phyloP scores from a whole-genome alignment of 768 basidiomycete species.

The Chalciporus piperatus region DNA sequence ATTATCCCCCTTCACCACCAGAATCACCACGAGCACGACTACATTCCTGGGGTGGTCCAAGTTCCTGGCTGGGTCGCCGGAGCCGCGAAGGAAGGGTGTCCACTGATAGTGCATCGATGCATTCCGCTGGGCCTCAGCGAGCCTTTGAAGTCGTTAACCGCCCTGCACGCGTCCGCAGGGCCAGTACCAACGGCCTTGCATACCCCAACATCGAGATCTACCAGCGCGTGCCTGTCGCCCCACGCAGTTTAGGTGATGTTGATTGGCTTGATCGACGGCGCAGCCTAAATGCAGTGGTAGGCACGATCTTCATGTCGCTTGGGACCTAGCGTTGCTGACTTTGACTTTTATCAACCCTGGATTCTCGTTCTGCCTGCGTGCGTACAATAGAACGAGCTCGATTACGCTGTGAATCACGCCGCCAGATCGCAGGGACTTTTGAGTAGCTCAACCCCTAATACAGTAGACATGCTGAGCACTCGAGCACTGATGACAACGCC shows the following conservation, averaged over 20 bases:
- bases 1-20: conserved; percentile 30
- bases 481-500: conserved; percentile 34
- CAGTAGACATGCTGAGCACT: conserved; percentile 47
- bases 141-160: conserved; percentile 52
- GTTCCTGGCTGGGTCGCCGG: conserved; percentile 35
- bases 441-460: conserved; percentile 47
- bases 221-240: conserved; percentile 43
- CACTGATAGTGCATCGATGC: conserved; percentile 38
- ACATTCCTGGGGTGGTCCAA: conserved; percentile 39
- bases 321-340: conserved; percentile 20
- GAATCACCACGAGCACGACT: conserved; percentile 31
- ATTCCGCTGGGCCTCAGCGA: conserved; percentile 34
- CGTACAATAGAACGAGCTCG: conserved; percentile 61
- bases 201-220: conserved; percentile 43
- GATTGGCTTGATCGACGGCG: conserved; percentile 78
- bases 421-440: conserved; percentile 40
- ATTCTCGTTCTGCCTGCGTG: neutral
- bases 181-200: conserved; percentile 41
- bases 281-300: conserved; percentile 67
- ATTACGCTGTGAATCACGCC: conserved; percentile 63
- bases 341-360: conserved; percentile 6
- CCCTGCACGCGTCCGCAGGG: conserved; percentile 52
- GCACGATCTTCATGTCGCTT: conserved; percentile 28
- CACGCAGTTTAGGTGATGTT: conserved; percentile 63
- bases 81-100: conserved; percentile 37